A percentile compares a stretch with the other conserved stretches of the same genome.
Evolutionary conservation across 225 moss, liverwort and hornwort genomes (phyloP).

Genomic region (Anthoceros angustus): DNA sequence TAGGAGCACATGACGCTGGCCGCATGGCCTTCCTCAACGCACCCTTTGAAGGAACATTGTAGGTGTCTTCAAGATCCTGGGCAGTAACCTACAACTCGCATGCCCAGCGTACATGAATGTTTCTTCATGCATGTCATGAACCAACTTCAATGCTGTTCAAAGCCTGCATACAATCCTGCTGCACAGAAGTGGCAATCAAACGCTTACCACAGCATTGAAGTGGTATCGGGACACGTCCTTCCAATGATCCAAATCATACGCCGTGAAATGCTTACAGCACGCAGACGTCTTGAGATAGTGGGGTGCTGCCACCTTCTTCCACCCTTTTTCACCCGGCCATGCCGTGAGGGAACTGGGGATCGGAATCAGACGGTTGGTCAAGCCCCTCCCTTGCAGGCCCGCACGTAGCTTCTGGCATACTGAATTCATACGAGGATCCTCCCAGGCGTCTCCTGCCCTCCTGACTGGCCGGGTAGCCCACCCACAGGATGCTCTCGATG

Average conservation of each 20-base stretch:
- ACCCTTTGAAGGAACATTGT: constrained; percentile 61
- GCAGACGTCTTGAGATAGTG: constrained; percentile 46
- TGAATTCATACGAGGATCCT: constrained; percentile 55
- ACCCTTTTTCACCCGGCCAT: neutral
- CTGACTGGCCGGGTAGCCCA: constrained; percentile 82
- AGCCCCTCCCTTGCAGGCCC: constrained; percentile 50
- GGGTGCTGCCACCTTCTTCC: neutral
- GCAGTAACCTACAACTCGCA: constrained; percentile 32
- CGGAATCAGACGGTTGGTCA: neutral
- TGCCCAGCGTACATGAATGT: neutral
- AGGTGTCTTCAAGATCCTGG: constrained; percentile 89
- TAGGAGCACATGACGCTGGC: constrained; percentile 83
- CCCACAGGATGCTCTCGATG: constrained; percentile 72
- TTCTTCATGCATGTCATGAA: neutral
- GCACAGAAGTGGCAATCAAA: neutral
- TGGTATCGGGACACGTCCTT: constrained; percentile 62
- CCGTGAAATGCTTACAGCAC: constrained; percentile 90
- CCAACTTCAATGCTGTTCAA: neutral
- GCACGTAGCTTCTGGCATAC: constrained; percentile 49
- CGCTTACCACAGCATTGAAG: constrained; percentile 58
- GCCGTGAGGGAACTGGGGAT: neutral
- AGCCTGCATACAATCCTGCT: neutral
- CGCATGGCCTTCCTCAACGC: constrained; percentile 62
- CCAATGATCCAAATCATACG: constrained; percentile 83
- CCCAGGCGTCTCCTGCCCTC: constrained; percentile 83